Conservation (phyloP, 192 early-diverging fungal species). For the Phlyctochytrium arcticum region DNA sequence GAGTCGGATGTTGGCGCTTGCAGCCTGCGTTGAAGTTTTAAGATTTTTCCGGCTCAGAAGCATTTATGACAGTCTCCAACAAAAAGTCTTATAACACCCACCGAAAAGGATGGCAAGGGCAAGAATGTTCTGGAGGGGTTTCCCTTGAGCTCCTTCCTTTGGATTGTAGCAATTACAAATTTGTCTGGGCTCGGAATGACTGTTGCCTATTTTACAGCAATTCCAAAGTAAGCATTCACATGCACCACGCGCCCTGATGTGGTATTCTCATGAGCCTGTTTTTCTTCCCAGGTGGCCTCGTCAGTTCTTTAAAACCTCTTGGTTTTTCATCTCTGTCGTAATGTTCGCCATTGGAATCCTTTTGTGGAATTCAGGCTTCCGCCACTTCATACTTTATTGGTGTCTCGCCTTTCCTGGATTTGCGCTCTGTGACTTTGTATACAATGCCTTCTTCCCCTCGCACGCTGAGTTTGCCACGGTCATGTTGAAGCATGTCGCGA, state of each 20-base stretch:
- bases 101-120: no score
- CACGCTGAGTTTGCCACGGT: conserved; percentile 45
- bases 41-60: no score
- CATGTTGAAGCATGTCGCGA: conserved; percentile 72
- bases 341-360: conserved; percentile 30
- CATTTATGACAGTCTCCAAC: no score
- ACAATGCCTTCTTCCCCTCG: conserved; percentile 11
- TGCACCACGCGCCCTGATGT: not conserved
- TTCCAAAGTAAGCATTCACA: conserved; percentile 18
- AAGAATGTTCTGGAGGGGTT: no score
- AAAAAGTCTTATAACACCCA: no score
- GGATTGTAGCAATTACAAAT: not conserved
- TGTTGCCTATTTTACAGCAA: conserved; percentile 33
- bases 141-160: no score
- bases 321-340: conserved; percentile 32
- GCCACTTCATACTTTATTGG: conserved; percentile 31
- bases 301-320: conserved; percentile 45
- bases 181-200: conserved; percentile 24
- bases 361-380: conserved; percentile 10
- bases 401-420: conserved; percentile 18
- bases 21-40: no score
- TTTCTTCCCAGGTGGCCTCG: conserved; percentile 33
- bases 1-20: no score
- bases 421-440: conserved; percentile 29
- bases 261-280: not conserved